Evolutionary conservation across 1,139 yeast genomes (phyloP).

Genomic region (Saccharomyces hybrid): DNA sequence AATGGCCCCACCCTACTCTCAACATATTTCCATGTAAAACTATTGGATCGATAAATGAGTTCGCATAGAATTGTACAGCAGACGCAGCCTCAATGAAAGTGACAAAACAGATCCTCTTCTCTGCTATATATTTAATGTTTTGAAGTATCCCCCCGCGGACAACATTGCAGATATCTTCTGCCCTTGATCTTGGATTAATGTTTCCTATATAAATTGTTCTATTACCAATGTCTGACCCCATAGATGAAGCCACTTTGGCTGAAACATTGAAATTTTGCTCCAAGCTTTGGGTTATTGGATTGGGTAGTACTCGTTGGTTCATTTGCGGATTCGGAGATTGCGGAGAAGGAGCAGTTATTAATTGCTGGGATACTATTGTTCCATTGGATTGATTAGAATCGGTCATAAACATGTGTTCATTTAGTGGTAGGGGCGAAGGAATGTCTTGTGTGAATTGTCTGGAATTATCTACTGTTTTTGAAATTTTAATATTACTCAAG

Average conservation of each 20-base stretch:
- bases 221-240: constrained; percentile 72
- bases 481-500: constrained; percentile 5
- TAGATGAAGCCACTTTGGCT: constrained; percentile 63
- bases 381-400: neutral
- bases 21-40: constrained; percentile 65
- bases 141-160: constrained; percentile 78
- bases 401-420: neutral
- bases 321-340: neutral
- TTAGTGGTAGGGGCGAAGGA: neutral
- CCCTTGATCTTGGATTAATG: constrained; percentile 67
- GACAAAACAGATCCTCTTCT: constrained; percentile 74
- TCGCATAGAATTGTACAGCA: constrained; percentile 77
- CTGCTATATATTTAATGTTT: constrained; percentile 61
- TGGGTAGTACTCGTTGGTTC: constrained; percentile 6
- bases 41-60: constrained; percentile 67
- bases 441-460: neutral
- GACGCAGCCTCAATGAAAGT: constrained; percentile 76
- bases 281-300: constrained; percentile 36
- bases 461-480: constrained; percentile 5
- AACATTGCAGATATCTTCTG: constrained; percentile 76
- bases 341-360: neutral
- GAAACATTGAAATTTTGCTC: constrained; percentile 65
- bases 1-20: constrained; percentile 83
- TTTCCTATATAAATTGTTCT: constrained; percentile 74
- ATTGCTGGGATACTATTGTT: neutral